Evolutionary conservation across 176 grass and related monocot genomes (phyloP).

Genomic region (Carex pumila): DNA sequence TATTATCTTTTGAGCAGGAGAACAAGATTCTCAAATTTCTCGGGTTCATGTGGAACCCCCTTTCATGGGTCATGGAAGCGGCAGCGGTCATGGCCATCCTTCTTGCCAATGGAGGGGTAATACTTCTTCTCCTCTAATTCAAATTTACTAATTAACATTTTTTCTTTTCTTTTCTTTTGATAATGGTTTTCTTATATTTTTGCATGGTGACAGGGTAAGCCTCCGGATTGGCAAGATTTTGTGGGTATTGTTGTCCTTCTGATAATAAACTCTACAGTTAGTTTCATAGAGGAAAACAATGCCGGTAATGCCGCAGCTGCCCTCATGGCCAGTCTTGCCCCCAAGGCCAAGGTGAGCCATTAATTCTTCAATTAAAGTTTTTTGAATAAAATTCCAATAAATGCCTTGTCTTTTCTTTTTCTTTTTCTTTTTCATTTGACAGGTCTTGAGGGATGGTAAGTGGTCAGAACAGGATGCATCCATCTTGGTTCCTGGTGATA

Average conservation of each 20-base stretch:
- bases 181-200: not conserved
- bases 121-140: not conserved
- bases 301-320: slow-evolving; percentile 82
- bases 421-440: not conserved
- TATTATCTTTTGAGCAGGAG: slow-evolving; percentile 28
- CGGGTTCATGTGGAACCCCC: slow-evolving; percentile 95
- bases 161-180: no score
- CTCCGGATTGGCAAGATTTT: slow-evolving; percentile 87
- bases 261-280: slow-evolving; percentile 86
- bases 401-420: not conserved
- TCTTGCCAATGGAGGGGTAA: slow-evolving; percentile 55
- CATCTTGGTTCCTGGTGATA: slow-evolving; percentile 74
- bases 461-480: slow-evolving; percentile 78
- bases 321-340: slow-evolving; percentile 86
- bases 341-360: slow-evolving; percentile 56
- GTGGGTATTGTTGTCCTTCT: slow-evolving; percentile 61
- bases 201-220: slow-evolving; percentile 34
- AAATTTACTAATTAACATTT: not conserved
- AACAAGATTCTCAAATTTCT: slow-evolving; percentile 76
- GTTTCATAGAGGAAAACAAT: slow-evolving; percentile 89
- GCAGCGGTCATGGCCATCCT: slow-evolving; percentile 73
- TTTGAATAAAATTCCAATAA: not conserved
- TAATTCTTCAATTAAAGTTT: not conserved
- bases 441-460: slow-evolving; percentile 59
- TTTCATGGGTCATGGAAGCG: slow-evolving; percentile 90